phyloP scores from a whole-genome alignment of 2,329 filamentous ascomycete species.

The Colletotrichum sojae region DNA sequence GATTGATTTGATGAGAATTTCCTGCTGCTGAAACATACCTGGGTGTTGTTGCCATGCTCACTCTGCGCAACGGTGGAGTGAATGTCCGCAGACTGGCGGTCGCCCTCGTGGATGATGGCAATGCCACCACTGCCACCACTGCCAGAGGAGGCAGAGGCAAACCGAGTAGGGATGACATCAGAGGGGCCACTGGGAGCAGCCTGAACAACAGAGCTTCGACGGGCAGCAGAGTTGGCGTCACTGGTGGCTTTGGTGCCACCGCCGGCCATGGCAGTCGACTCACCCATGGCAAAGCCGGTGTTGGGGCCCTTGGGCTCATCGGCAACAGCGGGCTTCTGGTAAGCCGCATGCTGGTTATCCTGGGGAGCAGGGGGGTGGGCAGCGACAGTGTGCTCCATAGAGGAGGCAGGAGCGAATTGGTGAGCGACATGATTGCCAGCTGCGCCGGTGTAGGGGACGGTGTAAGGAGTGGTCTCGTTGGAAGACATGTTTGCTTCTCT shows the following conservation, averaged over 20 bases:
- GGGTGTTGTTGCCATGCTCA: not conserved
- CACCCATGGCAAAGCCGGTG: slow-evolving; percentile 15
- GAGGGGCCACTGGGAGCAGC: not conserved
- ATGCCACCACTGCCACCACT: slow-evolving; percentile 25
- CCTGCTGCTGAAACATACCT: not conserved
- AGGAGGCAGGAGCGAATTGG: slow-evolving; percentile 30
- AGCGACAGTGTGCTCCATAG: slow-evolving; percentile 1
- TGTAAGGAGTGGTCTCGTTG: slow-evolving; percentile 45
- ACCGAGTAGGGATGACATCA: slow-evolving; percentile 24
- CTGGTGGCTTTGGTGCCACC: not conserved
- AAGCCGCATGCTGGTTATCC: not conserved
- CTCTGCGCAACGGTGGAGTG: slow-evolving; percentile 1
- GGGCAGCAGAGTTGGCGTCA: slow-evolving; percentile 4
- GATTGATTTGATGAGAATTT: not conserved
- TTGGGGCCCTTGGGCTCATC: not conserved
- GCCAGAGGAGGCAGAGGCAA: slow-evolving; percentile 15
- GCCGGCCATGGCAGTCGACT: not conserved
- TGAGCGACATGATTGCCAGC: slow-evolving; percentile 43
- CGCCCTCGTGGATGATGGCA: slow-evolving; percentile 2
- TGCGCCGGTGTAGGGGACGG: slow-evolving; percentile 46
- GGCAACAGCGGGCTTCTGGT: slow-evolving; percentile 5
- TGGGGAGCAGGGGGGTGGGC: slow-evolving; percentile 10
- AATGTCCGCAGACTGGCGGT: not conserved
- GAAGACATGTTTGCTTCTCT: slow-evolving; percentile 23
- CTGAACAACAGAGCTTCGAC: not conserved